These are phyloP conservation scores for Pulicaria dysenterica DNA, from an alignment of 129 eudicot genomes.

Conservation along the genomic window DNA sequence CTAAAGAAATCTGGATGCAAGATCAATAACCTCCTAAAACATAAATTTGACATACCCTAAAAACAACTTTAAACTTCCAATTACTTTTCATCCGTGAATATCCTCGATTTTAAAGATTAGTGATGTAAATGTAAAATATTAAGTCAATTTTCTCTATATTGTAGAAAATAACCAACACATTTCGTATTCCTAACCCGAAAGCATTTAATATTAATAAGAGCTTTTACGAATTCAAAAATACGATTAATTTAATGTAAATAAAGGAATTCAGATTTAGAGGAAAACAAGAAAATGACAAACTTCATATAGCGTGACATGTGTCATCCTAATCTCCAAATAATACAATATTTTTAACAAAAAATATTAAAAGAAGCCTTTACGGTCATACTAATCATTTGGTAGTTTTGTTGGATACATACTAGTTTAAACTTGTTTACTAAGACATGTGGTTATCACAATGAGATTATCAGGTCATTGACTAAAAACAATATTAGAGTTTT, in stretches of 20 bases:
- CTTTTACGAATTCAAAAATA: background rate
- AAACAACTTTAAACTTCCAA: conserved; percentile 13
- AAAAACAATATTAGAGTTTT: no score
- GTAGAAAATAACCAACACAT: no score
- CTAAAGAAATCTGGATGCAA: background rate
- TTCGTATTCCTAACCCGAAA: background rate
- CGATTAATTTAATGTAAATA: background rate
- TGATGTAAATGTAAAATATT: no score
- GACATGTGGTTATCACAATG: background rate
- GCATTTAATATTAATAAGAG: background rate
- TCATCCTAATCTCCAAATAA: background rate
- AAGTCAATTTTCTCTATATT: no score
- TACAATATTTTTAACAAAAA: background rate
- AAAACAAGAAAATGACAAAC: background rate
- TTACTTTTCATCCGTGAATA: background rate
- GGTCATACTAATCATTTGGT: conserved; percentile 1
- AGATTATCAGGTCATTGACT: no score
- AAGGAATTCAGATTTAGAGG: background rate
- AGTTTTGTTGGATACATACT: background rate
- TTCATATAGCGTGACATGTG: background rate
- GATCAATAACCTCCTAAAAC: conserved; percentile 26
- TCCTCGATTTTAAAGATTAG: no score
- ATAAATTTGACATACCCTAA: conserved; percentile 15
- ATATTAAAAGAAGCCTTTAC: background rate
- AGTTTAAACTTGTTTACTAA: background rate